phyloP scores from a whole-genome alignment of 2,329 filamentous ascomycete species.

The Coleophoma cylindrospora region DNA sequence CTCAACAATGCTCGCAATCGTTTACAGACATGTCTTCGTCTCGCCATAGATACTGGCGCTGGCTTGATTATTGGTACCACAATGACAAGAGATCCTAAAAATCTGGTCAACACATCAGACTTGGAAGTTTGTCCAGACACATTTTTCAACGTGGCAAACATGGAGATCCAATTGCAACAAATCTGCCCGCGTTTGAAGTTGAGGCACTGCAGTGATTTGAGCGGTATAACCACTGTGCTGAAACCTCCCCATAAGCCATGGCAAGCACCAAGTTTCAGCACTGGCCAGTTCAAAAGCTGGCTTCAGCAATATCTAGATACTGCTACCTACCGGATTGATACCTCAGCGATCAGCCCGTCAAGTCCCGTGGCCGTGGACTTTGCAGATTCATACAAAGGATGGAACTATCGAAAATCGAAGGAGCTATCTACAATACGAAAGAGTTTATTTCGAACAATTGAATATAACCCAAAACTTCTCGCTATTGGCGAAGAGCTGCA shows the following conservation, averaged over 20 bases:
- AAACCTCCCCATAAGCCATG: neutral
- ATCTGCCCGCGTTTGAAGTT: conserved; percentile 13
- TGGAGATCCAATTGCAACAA: conserved; percentile 2
- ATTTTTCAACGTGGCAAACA: conserved; percentile 11
- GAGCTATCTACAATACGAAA: conserved; percentile 14
- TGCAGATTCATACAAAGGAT: conserved; percentile 15
- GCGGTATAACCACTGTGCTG: conserved; percentile 9
- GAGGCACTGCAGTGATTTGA: conserved; percentile 11
- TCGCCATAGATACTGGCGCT: conserved; percentile 16
- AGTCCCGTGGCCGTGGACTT: conserved; percentile 11
- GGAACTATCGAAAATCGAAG: conserved; percentile 11
- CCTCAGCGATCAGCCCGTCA: conserved; percentile 5
- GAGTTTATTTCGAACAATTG: conserved; percentile 14
- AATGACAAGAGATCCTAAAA: conserved; percentile 3
- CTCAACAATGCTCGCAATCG: conserved; percentile 18
- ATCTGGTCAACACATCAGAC: conserved; percentile 3
- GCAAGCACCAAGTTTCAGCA: neutral
- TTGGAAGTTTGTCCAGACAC: conserved; percentile 6
- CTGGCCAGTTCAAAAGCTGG: neutral
- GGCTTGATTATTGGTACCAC: conserved; percentile 15
- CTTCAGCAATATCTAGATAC: conserved; percentile 2
- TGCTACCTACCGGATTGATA: conserved; percentile 1
- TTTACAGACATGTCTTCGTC: conserved; percentile 16
- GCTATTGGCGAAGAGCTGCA: conserved; percentile 8
- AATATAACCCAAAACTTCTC: conserved; percentile 11